A percentile compares a stretch with the other conserved stretches of the same genome.
Evolutionary conservation across 2,329 filamentous ascomycete genomes (phyloP).

Genomic region (Alternaria metachromatica): DNA sequence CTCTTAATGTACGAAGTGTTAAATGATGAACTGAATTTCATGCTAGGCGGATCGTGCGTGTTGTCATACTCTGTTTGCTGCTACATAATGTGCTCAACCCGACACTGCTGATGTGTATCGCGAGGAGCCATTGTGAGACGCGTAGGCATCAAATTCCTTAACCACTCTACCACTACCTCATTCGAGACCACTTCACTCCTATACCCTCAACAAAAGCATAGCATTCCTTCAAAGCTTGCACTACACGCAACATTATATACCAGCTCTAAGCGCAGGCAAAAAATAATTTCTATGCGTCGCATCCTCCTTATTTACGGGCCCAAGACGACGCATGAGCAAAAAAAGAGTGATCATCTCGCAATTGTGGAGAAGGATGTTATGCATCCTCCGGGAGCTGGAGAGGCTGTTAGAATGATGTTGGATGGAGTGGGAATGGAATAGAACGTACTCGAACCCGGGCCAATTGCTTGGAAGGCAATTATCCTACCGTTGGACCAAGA

Average conservation of each 20-base stretch:
- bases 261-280: background rate
- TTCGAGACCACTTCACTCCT: background rate
- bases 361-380: slow-evolving; percentile 13
- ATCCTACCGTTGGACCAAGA: slow-evolving; percentile 23
- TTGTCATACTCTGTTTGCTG: background rate
- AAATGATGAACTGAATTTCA: background rate
- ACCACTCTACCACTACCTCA: background rate
- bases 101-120: background rate
- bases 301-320: rapidly evolving
- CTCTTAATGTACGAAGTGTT: rapidly evolving
- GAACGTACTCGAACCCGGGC: slow-evolving; percentile 16
- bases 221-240: background rate
- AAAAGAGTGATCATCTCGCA: slow-evolving; percentile 6
- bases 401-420: background rate
- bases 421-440: background rate
- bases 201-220: no score
- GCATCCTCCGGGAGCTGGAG: slow-evolving; percentile 18
- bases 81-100: background rate
- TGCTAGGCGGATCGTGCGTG: background rate
- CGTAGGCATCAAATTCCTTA: background rate
- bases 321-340: background rate
- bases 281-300: background rate
- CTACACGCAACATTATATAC: background rate
- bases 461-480: slow-evolving; percentile 27
- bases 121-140: background rate